Evolutionary conservation across 192 early-diverging fungal species (phyloP).

Genomic region (Coemansia sp.): DNA sequence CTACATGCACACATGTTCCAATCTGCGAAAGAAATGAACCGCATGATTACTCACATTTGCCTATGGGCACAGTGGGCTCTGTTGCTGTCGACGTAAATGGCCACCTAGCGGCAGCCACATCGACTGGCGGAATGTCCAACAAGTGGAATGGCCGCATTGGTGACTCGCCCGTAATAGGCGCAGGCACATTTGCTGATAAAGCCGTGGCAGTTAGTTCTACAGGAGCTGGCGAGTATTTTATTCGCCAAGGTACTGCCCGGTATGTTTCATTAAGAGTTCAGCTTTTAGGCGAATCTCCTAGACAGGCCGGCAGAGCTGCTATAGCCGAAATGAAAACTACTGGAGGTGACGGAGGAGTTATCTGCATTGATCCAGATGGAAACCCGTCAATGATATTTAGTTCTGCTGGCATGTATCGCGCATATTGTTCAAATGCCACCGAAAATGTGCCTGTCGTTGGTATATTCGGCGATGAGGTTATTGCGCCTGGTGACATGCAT

Average conservation of each 20-base stretch:
- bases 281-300: slow-evolving; percentile 21
- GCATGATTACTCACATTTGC: slow-evolving; percentile 22
- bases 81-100: slow-evolving; percentile 29
- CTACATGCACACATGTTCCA: background rate
- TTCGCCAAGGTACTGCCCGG: slow-evolving; percentile 21
- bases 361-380: slow-evolving; percentile 24
- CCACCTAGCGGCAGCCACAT: slow-evolving; percentile 33
- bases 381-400: slow-evolving; percentile 24
- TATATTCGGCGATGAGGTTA: slow-evolving; percentile 25
- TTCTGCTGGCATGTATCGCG: slow-evolving; percentile 41
- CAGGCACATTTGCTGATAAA: slow-evolving; percentile 40
- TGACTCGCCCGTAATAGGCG: slow-evolving; percentile 35
- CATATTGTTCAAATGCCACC: slow-evolving; percentile 21
- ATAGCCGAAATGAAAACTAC: slow-evolving; percentile 29
- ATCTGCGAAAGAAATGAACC: background rate
- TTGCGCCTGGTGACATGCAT: slow-evolving; percentile 22
- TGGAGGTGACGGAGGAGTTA: slow-evolving; percentile 40
- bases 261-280: slow-evolving; percentile 24
- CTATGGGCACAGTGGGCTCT: slow-evolving; percentile 41
- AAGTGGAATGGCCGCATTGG: slow-evolving; percentile 39
- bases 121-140: slow-evolving; percentile 39
- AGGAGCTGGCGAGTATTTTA: slow-evolving; percentile 38
- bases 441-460: slow-evolving; percentile 23
- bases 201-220: slow-evolving; percentile 25
- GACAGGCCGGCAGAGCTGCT: slow-evolving; percentile 9